phyloP scores from a whole-genome alignment of 257 asterid species.

The Solanum rostratum region DNA sequence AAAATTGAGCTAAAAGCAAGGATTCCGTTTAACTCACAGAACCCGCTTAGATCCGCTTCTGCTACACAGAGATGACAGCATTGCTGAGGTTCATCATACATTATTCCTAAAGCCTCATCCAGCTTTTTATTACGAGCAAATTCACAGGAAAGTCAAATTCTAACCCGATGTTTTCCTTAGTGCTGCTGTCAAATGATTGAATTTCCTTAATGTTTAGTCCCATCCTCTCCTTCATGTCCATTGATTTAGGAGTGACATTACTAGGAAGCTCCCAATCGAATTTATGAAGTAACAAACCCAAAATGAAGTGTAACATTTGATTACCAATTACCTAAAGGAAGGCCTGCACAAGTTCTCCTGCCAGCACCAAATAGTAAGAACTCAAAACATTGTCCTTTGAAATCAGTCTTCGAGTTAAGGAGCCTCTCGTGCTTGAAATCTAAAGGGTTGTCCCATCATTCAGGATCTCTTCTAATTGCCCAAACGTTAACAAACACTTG shows the following conservation, averaged over 20 bases:
- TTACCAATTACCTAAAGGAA: constrained; percentile 31
- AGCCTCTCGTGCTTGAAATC: constrained; percentile 40
- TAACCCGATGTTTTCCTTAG: constrained; percentile 2
- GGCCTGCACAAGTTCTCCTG: constrained; percentile 45
- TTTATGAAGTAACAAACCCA: constrained; percentile 13
- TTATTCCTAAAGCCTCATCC: not conserved
- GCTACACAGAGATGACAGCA: not conserved
- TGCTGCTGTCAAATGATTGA: constrained; percentile 13
- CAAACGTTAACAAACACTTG: constrained; percentile 43
- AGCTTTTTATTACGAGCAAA: not conserved
- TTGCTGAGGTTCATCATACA: too few relatives aligned
- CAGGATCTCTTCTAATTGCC: constrained; percentile 49
- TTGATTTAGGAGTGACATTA: not conserved
- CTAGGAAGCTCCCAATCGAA: constrained; percentile 26
- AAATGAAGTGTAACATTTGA: constrained; percentile 33
- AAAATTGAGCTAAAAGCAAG: not conserved
- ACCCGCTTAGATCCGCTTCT: not conserved
- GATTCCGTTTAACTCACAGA: not conserved
- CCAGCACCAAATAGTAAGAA: constrained; percentile 50
- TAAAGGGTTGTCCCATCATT: constrained; percentile 30
- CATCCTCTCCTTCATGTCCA: constrained; percentile 22
- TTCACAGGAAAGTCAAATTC: not conserved
- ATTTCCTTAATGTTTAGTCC: constrained; percentile 6
- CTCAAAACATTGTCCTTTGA: constrained; percentile 46
- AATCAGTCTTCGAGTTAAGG: constrained; percentile 27